Evolutionary conservation across 2,329 filamentous ascomycete species (phyloP), one percentile per base, ranked within the genome.

Genomic region (Neocatenulostroma microsporum): DNA sequence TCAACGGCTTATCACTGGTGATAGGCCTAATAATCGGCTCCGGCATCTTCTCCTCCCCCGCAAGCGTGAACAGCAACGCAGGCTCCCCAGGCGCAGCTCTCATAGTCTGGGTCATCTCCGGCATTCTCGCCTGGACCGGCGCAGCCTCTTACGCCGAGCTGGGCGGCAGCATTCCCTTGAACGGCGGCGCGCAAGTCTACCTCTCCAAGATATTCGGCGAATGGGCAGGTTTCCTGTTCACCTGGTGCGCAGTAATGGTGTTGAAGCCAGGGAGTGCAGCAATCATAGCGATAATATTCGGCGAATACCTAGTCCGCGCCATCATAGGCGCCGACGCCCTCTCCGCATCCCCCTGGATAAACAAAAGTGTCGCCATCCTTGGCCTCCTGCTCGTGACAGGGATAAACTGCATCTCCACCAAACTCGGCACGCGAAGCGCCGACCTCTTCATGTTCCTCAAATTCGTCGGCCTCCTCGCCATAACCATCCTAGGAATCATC

Each of bases 381-480:
- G 88, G 84, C 3, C 66, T 98, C 23, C 60, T 83, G 3, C 21
- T 78, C 2, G 84, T 96, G 38, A 95, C 87, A 0, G 67, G 85
- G 31, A 60, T 96, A 51, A 98, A 96, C 62, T 93, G 86, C 61
- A 67, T 95, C 14, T 95, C 88, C 3, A 98, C 91, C 3, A 82
- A 81, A 52, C 68, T 95, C 26, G 88, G 86, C 27, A 94, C 87
- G 3, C 73, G 85, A 32, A 77, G 91, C 56, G 88, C 93, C 38
- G 88, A 98, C 58, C 63, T 86, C 53, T 87, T 98, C 63, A 94
- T 98, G 86, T 86, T 98, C 56, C 72, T 96, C 62, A 98, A 98
- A 62, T 95, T 98, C 57, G 68, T 94, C 45, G 89, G 87, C 13
- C 68, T 98, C 45, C 59, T 95, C 13, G 87, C 80, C 26, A 84